A percentile compares a stretch with the other conserved stretches of the same genome.
Conservation (phyloP, 257 asterid species). For the Solanum virginianum region DNA sequence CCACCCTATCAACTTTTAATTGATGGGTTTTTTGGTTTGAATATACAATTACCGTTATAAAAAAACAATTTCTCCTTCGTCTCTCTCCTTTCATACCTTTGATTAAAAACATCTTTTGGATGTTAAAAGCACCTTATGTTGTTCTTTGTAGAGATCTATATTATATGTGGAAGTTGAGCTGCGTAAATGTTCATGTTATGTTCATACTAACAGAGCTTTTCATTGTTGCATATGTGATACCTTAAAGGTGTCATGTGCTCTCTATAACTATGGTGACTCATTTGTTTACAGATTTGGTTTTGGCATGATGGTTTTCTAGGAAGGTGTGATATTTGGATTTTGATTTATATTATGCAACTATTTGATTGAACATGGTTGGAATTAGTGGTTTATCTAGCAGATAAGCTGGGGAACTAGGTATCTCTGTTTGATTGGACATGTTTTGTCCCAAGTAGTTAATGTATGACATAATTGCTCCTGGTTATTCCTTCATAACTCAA, state of each 20-base stretch:
- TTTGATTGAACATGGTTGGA: neutral
- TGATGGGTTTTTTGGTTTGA: too few species aligned
- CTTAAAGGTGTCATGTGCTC: neutral
- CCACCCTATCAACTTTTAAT: too few species aligned
- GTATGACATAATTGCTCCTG: neutral
- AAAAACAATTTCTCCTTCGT: neutral
- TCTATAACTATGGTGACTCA: neutral
- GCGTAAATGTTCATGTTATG: neutral
- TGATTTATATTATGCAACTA: neutral
- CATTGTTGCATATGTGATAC: neutral
- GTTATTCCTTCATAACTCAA: neutral
- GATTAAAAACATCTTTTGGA: neutral
- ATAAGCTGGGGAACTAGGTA: neutral
- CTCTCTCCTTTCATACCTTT: neutral
- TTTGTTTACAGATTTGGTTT: neutral
- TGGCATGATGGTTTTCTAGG: neutral
- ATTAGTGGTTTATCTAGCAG: neutral
- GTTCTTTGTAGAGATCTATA: neutral
- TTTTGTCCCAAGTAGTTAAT: neutral
- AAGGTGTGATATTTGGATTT: neutral
- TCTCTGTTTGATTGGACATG: neutral
- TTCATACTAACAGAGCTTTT: neutral
- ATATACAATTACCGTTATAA: too few species aligned
- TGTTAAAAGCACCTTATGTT: neutral
- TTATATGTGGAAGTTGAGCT: neutral